Conservation (phyloP, 352 stramenopile species). For the Phytophthora fragariae region DNA sequence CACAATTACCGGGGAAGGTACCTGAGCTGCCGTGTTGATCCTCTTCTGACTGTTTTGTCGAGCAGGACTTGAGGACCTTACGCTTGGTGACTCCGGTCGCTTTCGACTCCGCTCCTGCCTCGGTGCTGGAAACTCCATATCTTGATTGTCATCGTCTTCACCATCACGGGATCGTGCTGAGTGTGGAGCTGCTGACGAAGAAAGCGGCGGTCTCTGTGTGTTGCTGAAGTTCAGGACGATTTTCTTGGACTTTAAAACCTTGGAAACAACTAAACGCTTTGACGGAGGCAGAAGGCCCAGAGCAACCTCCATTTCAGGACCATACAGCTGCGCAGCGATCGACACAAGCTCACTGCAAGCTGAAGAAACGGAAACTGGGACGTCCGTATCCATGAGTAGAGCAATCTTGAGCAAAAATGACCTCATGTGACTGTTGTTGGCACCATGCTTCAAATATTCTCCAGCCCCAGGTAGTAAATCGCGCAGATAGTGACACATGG, state of each 20-base stretch:
- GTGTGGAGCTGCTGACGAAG: constrained; percentile 10
- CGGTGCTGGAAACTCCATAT: background rate
- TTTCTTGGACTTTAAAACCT: constrained; percentile 64
- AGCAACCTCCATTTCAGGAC: constrained; percentile 57
- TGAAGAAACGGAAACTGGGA: constrained; percentile 61
- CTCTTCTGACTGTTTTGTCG: constrained; percentile 53
- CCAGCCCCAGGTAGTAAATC: constrained; percentile 58
- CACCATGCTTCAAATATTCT: constrained; percentile 68
- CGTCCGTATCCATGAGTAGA: constrained; percentile 69
- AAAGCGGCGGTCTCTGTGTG: constrained; percentile 18
- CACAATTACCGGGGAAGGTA: too few relatives aligned
- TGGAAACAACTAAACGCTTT: constrained; percentile 59
- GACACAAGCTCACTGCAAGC: constrained; percentile 70
- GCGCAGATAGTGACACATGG: constrained; percentile 74
- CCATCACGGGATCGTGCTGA: constrained; percentile 22
- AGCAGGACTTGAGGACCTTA: constrained; percentile 46
- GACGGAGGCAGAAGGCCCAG: constrained; percentile 65
- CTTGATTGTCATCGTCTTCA: constrained; percentile 36
- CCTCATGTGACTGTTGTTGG: constrained; percentile 75
- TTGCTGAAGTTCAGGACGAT: constrained; percentile 55
- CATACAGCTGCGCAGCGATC: constrained; percentile 55
- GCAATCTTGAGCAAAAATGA: constrained; percentile 75
- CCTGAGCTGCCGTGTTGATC: constrained; percentile 40
- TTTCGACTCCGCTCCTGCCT: constrained; percentile 56
- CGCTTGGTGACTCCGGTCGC: constrained; percentile 55